Conservation (phyloP, 108 stramenopile genomes). For the Seminavis robusta region DNA sequence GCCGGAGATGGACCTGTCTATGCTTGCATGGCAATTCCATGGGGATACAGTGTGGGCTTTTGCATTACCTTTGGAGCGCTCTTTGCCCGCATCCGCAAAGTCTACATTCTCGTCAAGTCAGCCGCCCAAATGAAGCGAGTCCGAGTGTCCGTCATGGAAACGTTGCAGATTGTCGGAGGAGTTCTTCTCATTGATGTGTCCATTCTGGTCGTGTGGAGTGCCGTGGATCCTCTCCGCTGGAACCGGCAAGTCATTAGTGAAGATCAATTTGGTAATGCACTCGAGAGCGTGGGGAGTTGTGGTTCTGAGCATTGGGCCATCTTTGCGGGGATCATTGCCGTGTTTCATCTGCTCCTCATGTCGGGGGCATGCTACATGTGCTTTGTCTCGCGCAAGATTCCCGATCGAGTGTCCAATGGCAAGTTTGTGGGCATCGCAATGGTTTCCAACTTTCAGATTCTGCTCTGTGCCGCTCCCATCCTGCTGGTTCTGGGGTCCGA, state of each 20-base stretch:
- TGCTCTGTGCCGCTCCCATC: conserved; percentile 1
- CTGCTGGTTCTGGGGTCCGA: conserved; percentile 1
- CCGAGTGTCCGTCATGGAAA: too few relatives aligned
- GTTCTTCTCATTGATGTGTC: conserved; percentile 8
- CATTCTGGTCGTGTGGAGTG: conserved; percentile 5
- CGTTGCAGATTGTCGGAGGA: neutral
- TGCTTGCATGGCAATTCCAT: conserved; percentile 30
- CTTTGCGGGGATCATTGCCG: neutral
- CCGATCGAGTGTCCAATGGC: neutral
- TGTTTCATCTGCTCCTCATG: neutral
- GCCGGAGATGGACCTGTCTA: conserved; percentile 1
- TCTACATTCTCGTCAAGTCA: too few relatives aligned
- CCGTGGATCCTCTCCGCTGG: conserved; percentile 10
- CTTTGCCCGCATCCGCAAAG: conserved; percentile 32
- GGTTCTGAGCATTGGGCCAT: conserved; percentile 5
- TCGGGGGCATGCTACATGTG: conserved; percentile 9
- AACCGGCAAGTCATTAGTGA: neutral
- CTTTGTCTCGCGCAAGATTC: conserved; percentile 7
- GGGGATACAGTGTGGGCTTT: conserved; percentile 27
- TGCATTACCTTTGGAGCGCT: conserved; percentile 24
- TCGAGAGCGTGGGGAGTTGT: conserved; percentile 6
- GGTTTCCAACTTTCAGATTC: conserved; percentile 12
- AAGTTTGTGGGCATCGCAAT: conserved; percentile 10
- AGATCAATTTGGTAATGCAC: conserved; percentile 6
- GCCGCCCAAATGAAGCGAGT: too few relatives aligned